Percentiles rank a stretch among this genome's conserved stretches.
These are phyloP conservation scores for Lasiodiplodia theobromae DNA, from an alignment of 2,329 filamentous ascomycete genomes.

Conservation along the genomic window DNA sequence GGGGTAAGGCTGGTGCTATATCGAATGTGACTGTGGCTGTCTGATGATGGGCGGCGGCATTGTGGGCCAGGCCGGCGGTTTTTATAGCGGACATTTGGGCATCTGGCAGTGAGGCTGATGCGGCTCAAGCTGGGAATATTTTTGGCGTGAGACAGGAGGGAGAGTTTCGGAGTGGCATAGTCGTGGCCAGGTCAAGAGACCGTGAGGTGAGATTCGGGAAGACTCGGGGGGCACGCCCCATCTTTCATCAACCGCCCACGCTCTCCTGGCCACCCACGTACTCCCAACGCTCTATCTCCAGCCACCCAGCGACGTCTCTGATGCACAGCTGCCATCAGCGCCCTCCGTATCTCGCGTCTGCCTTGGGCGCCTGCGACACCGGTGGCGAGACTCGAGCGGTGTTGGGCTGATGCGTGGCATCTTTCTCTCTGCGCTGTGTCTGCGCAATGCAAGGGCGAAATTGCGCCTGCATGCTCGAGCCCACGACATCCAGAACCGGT, in stretches of 20 bases:
- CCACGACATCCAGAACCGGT: constrained; percentile 6
- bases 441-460: constrained; percentile 18
- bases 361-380: neutral
- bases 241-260: constrained; percentile 7
- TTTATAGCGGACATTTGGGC: constrained; percentile 22
- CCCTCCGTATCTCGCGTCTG: neutral
- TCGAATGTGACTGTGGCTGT: constrained; percentile 11
- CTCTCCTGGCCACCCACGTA: constrained; percentile 3
- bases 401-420: constrained; percentile 19
- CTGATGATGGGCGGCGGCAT: constrained; percentile 6
- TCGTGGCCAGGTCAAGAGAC: neutral
- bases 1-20: constrained; percentile 7
- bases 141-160: constrained; percentile 12
- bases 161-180: constrained; percentile 9
- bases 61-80: neutral
- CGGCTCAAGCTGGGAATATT: constrained; percentile 8
- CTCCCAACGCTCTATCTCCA: neutral
- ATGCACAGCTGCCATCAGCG: constrained; percentile 11
- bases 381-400: constrained; percentile 20
- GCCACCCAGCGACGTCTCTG: constrained; percentile 7
- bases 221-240: neutral
- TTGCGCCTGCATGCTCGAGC: constrained; percentile 15
- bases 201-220: neutral
- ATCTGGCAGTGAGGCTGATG: neutral
- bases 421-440: neutral